Evolutionary conservation across 805 yeast genomes (phyloP).

Genomic region (Saccharomycopsis amapae): DNA sequence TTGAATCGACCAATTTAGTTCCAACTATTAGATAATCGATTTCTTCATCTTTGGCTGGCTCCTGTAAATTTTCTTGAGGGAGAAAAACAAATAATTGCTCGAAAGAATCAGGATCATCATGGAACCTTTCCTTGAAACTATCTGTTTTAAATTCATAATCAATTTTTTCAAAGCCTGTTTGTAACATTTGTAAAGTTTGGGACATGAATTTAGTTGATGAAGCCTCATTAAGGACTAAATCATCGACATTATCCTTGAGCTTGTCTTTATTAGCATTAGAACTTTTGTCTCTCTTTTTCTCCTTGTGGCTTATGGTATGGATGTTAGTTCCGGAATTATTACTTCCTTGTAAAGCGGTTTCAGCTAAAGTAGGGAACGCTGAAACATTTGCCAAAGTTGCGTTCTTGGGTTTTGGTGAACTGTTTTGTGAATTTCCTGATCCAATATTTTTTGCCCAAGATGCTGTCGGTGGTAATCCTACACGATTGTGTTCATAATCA

Average conservation of each 20-base stretch:
- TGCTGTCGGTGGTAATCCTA: constrained; percentile 63
- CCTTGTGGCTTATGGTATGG: constrained; percentile 16
- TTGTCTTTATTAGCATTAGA: constrained; percentile 29
- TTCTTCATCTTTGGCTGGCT: constrained; percentile 3
- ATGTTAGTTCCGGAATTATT: constrained; percentile 27
- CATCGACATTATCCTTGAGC: constrained; percentile 37
- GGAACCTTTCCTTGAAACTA: constrained; percentile 31
- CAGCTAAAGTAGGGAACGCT: constrained; percentile 56
- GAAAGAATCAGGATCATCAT: no score
- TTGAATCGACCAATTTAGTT: constrained; percentile 30
- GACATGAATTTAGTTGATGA: constrained; percentile 43
- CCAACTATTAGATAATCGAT: constrained; percentile 17
- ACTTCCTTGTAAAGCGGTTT: constrained; percentile 31
- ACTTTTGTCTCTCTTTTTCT: constrained; percentile 27
- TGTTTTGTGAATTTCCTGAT: constrained; percentile 26
- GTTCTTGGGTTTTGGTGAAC: constrained; percentile 23
- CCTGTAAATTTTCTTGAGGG: no score
- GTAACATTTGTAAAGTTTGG: constrained; percentile 38
- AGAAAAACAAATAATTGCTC: no score
- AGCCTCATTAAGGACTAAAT: constrained; percentile 40
- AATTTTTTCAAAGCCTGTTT: constrained; percentile 28
- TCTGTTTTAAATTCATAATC: constrained; percentile 37
- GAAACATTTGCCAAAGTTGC: constrained; percentile 34
- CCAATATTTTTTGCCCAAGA: constrained; percentile 47
- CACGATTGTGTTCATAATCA: constrained; percentile 20